Base-by-base conservation (phyloP, 2,329 filamentous ascomycete species). In the Colletotrichum sp. region DNA sequence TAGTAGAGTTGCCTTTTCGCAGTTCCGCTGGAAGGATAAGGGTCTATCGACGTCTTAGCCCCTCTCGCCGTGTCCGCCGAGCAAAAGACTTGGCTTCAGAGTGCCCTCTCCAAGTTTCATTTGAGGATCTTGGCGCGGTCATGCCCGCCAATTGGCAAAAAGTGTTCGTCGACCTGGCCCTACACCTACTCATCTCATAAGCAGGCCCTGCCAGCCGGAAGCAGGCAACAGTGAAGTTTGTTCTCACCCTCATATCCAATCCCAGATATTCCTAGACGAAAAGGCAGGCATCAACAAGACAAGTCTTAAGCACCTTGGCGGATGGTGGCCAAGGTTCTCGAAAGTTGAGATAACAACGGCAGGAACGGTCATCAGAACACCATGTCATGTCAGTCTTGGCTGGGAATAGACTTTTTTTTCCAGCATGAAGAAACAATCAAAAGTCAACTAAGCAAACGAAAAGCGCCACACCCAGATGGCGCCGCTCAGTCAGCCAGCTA, bases 51-150 rank as follows among this genome's bases (percentile, higher is more conserved):
- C 24, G 24, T 24, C 24, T 24, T 24, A 24, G 24, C 24, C 24
- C 24, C 16, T 43, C 43, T 48, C 38, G 18, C 3, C 38, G 6
- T 36, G 43, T 52, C n/a, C 1, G 43, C n/a, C 43, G 43, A 24
- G 7, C 43, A 24, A 21, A 6, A 21, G 0, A 24, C 0, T 13
- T 52, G n/a, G 43, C 43, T 21, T 52, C 43, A 14, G 12, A 52
- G 0, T 4, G 12, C n/a, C 0, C 43, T 52, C 0, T 7, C 12
- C n/a, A 0, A 52, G n/a, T 21, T 24, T 21, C 43, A 52, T 52
- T 52, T 0, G n/a, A 2, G 4, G n/a, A 52, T 52, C 43, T 52
- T 52, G 43, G n/a, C 43, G 43, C 6, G 43, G 43, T 52, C 43
- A 52, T 52, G 43, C 43, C n/a, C 3, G n/a, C 43, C 12, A 52